Evolutionary conservation across 2,329 filamentous ascomycete species (phyloP).

Genomic region (Onygenales sp.): DNA sequence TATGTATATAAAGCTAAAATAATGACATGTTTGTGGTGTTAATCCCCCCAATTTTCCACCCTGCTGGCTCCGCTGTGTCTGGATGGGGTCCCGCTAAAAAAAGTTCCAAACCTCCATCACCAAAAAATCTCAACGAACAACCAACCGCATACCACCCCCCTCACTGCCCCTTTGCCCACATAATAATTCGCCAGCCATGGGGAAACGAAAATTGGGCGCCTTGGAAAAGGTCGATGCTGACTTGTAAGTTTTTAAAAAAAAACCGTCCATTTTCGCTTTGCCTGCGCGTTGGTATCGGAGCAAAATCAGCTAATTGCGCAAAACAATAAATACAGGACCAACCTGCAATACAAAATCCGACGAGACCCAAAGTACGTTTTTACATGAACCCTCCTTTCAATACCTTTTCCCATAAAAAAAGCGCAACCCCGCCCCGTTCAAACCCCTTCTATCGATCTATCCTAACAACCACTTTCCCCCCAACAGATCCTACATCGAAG

Average conservation of each 20-base stretch:
- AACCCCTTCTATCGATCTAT: not conserved
- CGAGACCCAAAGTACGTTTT: constrained; percentile 64
- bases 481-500: constrained; percentile 71
- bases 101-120: too few species aligned
- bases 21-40: not conserved
- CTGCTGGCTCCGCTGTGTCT: too few species aligned
- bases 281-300: not conserved
- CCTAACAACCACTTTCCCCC: not conserved
- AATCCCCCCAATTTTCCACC: too few species aligned
- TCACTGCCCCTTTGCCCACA: not conserved
- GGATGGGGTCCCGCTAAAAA: too few species aligned
- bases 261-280: constrained; percentile 14
- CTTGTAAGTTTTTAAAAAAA: constrained; percentile 43
- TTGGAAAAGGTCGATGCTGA: constrained; percentile 94
- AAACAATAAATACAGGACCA: constrained; percentile 46
- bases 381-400: not conserved
- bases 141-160: constrained; percentile 57
- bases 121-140: too few species aligned
- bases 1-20: too few species aligned
- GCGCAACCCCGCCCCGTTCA: not conserved
- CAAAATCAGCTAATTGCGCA: constrained; percentile 11
- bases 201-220: constrained; percentile 80
- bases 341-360: constrained; percentile 83
- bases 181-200: constrained; percentile 42
- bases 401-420: not conserved